Percentiles rank a stretch among this genome's conserved stretches.
These are phyloP conservation scores for maize (Zea mays) DNA, from an alignment of 176 grass and related monocot species.

Conservation along the genomic window Zm-B73-REFERENCE-NAM-5.0 NC_050100.1:178889501-178890000, in stretches of 20 bases:
- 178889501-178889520: not conserved
- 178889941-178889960: not conserved
- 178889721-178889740: no score
- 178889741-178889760: no score
- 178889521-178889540: not conserved
- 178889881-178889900: not conserved
- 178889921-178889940: not conserved
- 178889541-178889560: not conserved
- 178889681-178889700: not conserved
- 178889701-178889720: no score
- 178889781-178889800: no score
- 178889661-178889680: not conserved
- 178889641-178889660: not conserved
- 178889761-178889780: no score
- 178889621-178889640: not conserved
- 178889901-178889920: not conserved
- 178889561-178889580: not conserved
- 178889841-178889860: not conserved
- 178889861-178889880: not conserved
- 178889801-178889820: slow-evolving; percentile 11
- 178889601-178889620: not conserved
- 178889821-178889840: not conserved
- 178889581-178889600: slow-evolving; percentile 3
- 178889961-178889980: not conserved
- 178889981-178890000: not conserved